Conservation (phyloP, 2,329 filamentous ascomycete species). For the Colletotrichum noveboracense region DNA sequence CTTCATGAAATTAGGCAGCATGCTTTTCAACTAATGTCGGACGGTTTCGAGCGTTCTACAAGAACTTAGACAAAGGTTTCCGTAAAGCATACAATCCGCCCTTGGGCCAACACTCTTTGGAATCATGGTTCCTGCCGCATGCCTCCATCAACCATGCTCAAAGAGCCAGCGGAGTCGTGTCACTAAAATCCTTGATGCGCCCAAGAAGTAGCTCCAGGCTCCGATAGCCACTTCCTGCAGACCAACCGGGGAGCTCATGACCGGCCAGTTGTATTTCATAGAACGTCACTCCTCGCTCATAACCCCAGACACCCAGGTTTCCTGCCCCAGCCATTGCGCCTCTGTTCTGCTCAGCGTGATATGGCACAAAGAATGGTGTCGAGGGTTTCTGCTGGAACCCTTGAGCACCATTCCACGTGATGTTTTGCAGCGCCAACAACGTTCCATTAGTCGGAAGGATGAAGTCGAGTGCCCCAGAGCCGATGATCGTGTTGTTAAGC, state of each 20-base stretch:
- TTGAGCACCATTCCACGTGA: constrained; percentile 71
- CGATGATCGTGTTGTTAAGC: constrained; percentile 36
- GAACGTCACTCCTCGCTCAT: constrained; percentile 23
- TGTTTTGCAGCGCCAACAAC: constrained; percentile 70
- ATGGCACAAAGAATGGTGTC: constrained; percentile 8
- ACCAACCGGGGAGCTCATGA: constrained; percentile 32
- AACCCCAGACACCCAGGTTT: constrained; percentile 10
- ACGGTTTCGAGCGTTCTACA: not conserved
- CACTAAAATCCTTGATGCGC: constrained; percentile 21
- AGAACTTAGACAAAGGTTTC: not conserved
- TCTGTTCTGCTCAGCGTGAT: constrained; percentile 34
- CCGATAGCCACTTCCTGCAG: constrained; percentile 30
- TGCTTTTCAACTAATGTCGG: not conserved
- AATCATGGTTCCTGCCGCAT: not conserved
- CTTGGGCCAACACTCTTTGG: not conserved
- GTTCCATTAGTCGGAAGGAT: constrained; percentile 68
- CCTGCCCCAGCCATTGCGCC: constrained; percentile 10
- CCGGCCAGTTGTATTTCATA: constrained; percentile 19
- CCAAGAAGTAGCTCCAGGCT: constrained; percentile 30
- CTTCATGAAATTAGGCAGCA: not conserved
- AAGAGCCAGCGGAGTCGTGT: not conserved
- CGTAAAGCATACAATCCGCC: not conserved
- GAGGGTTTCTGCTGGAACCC: constrained; percentile 62
- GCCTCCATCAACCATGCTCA: constrained; percentile 12
- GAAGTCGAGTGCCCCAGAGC: constrained; percentile 46